Base-by-base conservation (phyloP, 768 basidiomycete species). In the Calocybe gangraenosa region DNA sequence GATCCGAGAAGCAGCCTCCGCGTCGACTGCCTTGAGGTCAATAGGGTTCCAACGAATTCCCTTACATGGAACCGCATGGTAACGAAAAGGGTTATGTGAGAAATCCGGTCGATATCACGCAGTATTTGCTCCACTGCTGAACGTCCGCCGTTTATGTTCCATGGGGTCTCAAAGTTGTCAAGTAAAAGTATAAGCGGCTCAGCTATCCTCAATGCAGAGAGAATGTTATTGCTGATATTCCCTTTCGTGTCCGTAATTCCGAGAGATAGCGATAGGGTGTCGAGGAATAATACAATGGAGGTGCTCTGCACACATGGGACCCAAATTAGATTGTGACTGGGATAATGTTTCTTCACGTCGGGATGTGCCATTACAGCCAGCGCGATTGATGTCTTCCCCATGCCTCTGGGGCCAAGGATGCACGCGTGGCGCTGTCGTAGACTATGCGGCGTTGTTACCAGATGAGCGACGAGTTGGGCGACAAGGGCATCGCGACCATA, bases 141-240 rank as follows among this genome's bases (percentile, higher is more conserved):
- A 5, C 34, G 34, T 18, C 34, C 34, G 5, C 34, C 34, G 14
- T 35, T 14, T 4, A 35, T 35, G 14, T 64, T 62, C 65, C 64
- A 67, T 0, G 58, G 54, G 1, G 63, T 64, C 47, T 67, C 66
- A 7, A 67, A 59, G 40, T 67, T 67, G 40, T 67, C 65, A 7
- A 67, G 44, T 9, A 61, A 53, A 34, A 67, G 23, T 7, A 66
- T 40, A 37, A 40, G 54, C 7, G 52, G 46, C 10, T 14, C 34
- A n/a, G 36, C 32, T 35, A 37, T 38, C 13, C 23, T 42, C 9
- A 62, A 51, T 13, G 38, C 47, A 3, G 30, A 40, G 17, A 51
- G 39, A 19, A 64, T 46, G 9, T 41, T 36, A 9, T 58, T 48
- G 4, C 62, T 25, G 5, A 56, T 39, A 25, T 50, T 40, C 5